A percentile compares a stretch with the other conserved stretches of the same genome.
These are phyloP conservation scores for Schwanniomyces sp. DNA, from an alignment of 805 yeast genomes.

Conservation along the genomic window DNA sequence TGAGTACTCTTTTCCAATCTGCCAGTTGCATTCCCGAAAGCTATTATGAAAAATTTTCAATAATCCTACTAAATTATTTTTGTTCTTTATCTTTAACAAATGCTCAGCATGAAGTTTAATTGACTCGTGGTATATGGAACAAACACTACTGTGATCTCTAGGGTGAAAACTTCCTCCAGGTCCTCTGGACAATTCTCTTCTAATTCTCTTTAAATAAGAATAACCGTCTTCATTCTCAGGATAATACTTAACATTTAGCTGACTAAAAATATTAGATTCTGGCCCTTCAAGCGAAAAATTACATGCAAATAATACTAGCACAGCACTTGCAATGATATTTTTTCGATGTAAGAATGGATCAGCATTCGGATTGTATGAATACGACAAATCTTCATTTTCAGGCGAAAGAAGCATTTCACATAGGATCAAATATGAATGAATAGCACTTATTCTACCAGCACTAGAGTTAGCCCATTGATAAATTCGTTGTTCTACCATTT, in stretches of 20 bases:
- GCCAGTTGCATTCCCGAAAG: slow-evolving; percentile 48
- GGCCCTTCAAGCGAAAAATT: slow-evolving; percentile 49
- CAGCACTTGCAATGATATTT: slow-evolving; percentile 41
- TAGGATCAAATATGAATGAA: slow-evolving; percentile 61
- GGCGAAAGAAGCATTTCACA: slow-evolving; percentile 62
- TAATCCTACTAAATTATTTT: slow-evolving; percentile 56
- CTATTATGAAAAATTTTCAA: slow-evolving; percentile 41
- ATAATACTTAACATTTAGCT: slow-evolving; percentile 11
- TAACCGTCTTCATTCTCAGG: slow-evolving; percentile 50
- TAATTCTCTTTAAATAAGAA: slow-evolving; percentile 48
- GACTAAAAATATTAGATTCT: slow-evolving; percentile 34
- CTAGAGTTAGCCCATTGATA: slow-evolving; percentile 49
- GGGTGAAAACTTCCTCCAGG: slow-evolving; percentile 21
- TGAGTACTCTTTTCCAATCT: slow-evolving; percentile 56
- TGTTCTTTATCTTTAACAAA: slow-evolving; percentile 39
- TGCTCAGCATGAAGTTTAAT: slow-evolving; percentile 42
- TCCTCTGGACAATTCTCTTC: slow-evolving; percentile 37
- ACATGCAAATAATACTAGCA: slow-evolving; percentile 53
- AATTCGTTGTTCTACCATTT: slow-evolving; percentile 49
- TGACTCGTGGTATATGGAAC: slow-evolving; percentile 40
- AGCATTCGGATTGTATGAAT: slow-evolving; percentile 48
- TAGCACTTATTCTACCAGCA: slow-evolving; percentile 52
- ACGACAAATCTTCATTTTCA: slow-evolving; percentile 46
- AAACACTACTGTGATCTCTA: slow-evolving; percentile 8
- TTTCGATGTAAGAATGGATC: slow-evolving; percentile 46